A percentile compares a stretch with the other conserved stretches of the same genome.
These are phyloP conservation scores for Salvia hispanica DNA, from an alignment of 257 asterid genomes.

Conservation along the genomic window DNA sequence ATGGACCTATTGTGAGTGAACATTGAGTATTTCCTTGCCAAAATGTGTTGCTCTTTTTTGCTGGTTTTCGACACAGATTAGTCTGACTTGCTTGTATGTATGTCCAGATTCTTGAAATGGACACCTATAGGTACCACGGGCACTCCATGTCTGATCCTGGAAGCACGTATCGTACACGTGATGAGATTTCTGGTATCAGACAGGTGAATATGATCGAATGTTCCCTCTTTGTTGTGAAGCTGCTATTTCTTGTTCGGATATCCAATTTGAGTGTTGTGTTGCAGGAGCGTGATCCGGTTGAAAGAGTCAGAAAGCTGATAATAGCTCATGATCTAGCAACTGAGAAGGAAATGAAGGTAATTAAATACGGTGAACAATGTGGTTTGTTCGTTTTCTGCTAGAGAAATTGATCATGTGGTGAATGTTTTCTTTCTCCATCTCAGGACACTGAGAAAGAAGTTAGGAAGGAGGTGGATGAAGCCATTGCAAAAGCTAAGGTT, in stretches of 20 bases:
- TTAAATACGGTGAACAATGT: too few relatives aligned
- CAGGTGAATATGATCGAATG: slow-evolving; percentile 54
- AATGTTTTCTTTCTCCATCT: background rate
- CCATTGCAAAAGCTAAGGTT: slow-evolving; percentile 97
- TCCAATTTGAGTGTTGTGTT: slow-evolving; percentile 14
- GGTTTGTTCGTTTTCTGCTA: background rate
- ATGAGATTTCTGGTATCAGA: slow-evolving; percentile 85
- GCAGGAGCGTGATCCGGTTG: slow-evolving; percentile 96
- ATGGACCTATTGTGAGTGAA: slow-evolving; percentile 90
- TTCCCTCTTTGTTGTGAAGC: slow-evolving; percentile 16
- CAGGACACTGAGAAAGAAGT: slow-evolving; percentile 88
- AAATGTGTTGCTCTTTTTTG: slow-evolving; percentile 5
- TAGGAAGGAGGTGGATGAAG: slow-evolving; percentile 87
- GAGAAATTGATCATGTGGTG: background rate
- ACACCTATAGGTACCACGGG: slow-evolving; percentile 94
- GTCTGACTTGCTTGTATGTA: slow-evolving; percentile 35
- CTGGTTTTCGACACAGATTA: slow-evolving; percentile 23
- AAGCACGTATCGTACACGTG: slow-evolving; percentile 97
- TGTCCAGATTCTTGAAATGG: slow-evolving; percentile 97
- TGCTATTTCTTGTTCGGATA: background rate
- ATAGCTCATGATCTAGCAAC: slow-evolving; percentile 73
- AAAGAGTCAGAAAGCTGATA: slow-evolving; percentile 83
- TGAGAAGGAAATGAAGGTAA: slow-evolving; percentile 90
- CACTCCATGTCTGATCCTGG: slow-evolving; percentile 99
- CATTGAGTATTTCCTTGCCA: slow-evolving; percentile 4